A percentile compares a stretch with the other conserved stretches of the same genome.
Conservation (phyloP, 2,329 filamentous ascomycete species). For the Trichothecium sympodiale region DNA sequence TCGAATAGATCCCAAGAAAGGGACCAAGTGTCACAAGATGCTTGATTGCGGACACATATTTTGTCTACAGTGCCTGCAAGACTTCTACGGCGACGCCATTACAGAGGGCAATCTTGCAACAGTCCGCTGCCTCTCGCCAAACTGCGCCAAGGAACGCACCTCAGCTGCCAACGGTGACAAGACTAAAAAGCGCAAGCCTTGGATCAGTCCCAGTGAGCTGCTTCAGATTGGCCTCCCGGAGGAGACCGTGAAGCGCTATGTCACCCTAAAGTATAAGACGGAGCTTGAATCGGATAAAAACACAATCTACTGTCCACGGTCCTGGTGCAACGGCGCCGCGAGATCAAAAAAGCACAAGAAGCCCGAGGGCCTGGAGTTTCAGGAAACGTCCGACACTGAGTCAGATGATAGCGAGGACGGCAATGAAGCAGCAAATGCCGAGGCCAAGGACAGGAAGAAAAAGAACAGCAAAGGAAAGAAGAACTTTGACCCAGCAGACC, state of each 20-base stretch:
- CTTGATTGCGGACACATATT: slow-evolving; percentile 83
- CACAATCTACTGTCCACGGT: slow-evolving; percentile 83
- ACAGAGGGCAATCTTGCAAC: slow-evolving; percentile 69
- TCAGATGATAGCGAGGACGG: slow-evolving; percentile 35
- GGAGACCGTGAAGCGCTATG: slow-evolving; percentile 72
- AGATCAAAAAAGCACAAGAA: slow-evolving; percentile 64
- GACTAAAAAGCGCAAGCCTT: slow-evolving; percentile 49
- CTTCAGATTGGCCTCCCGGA: slow-evolving; percentile 62
- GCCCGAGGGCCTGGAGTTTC: slow-evolving; percentile 52
- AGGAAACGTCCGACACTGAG: slow-evolving; percentile 43
- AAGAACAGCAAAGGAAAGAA: slow-evolving; percentile 8
- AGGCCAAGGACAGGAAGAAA: slow-evolving; percentile 10
- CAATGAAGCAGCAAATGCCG: slow-evolving; percentile 18
- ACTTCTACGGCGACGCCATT: slow-evolving; percentile 85
- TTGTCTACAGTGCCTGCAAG: slow-evolving; percentile 74
- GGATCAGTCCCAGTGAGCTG: slow-evolving; percentile 74
- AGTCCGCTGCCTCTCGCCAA: slow-evolving; percentile 70
- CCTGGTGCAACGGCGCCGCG: slow-evolving; percentile 87
- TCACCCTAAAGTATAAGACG: slow-evolving; percentile 83
- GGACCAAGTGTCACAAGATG: slow-evolving; percentile 68
- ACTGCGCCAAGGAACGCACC: slow-evolving; percentile 57
- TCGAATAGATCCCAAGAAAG: slow-evolving; percentile 72
- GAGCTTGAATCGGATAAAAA: slow-evolving; percentile 85
- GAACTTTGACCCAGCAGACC: slow-evolving; percentile 40
- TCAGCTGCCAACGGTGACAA: slow-evolving; percentile 13